Base-by-base conservation (phyloP, 306 rosid species). In the Acacia melanoxylon region DNA sequence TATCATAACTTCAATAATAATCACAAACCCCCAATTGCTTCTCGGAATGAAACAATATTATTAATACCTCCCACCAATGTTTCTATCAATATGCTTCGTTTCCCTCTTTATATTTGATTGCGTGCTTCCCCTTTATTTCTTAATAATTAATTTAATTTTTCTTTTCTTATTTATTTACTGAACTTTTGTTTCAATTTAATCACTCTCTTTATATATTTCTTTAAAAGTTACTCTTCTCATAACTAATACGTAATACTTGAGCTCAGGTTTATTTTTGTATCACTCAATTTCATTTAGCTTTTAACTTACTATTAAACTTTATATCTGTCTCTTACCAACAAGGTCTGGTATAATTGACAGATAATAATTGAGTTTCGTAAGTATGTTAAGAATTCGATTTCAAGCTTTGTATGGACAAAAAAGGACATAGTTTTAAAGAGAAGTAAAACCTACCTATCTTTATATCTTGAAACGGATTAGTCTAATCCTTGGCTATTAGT, bases 1-100 rank as follows among this genome's bases (percentile, higher is more conserved):
- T 49, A 49, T 19, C 22, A 1, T 19, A 52, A n/a, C 66, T 20
- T 72, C 74, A 48, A 48, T 48, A 48, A 48, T 48, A 52, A 29
- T 44, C 67, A 77, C 58, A 27, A 44, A 78, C 65, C 75, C 75
- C 61, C 40, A 76, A 62, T 84, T 80, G 27, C 86, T 85, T 85
- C 71, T 69, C 15, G 58, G 77, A 76, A 75, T 10, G 29, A 86
- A 76, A 49, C 70, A 56, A 2, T 56, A 68, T 48, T 29, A 12
- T 27, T 14, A 29, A 68, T 48, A 0, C 71, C 80, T 41, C 61
- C 52, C 45, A 75, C 31, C 7, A 41, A 76, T 33, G 42, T 20
- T 17, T 24, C 62, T 59, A 56, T 54, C 61, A 52, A 56, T n/a
- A 56, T 58, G 11, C n/a, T 10, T 58, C 5, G 5, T 9, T 22